These are phyloP conservation scores for Conringia planisiliqua DNA, from an alignment of 345 rosid genomes.

Conservation along the genomic window DNA sequence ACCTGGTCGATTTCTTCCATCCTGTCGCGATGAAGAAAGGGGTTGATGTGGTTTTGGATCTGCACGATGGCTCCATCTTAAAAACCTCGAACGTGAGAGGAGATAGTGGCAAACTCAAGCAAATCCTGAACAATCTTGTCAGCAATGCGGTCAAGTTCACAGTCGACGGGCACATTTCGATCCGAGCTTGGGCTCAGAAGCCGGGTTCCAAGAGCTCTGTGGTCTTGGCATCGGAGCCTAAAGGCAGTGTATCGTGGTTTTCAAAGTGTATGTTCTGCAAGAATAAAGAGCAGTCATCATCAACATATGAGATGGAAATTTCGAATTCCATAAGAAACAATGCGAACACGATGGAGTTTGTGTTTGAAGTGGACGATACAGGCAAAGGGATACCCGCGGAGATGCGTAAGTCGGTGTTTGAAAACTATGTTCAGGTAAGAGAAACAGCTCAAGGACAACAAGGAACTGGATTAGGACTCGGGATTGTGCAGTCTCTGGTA, in stretches of 20 bases:
- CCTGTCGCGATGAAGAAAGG: conserved; percentile 58
- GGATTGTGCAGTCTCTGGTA: conserved; percentile 88
- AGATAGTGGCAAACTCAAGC: conserved; percentile 59
- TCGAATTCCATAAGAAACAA: conserved; percentile 26
- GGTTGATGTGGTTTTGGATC: conserved; percentile 67
- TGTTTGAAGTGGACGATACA: conserved; percentile 80
- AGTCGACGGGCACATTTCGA: conserved; percentile 51
- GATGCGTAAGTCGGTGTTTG: conserved; percentile 59
- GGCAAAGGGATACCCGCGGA: conserved; percentile 82
- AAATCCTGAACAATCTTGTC: conserved; percentile 55
- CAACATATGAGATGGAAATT: neutral
- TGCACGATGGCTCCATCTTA: conserved; percentile 51
- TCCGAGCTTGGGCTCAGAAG: conserved; percentile 62
- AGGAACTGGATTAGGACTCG: conserved; percentile 89
- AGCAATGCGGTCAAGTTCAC: conserved; percentile 91
- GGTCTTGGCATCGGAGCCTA: conserved; percentile 17
- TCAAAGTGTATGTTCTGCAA: conserved; percentile 25
- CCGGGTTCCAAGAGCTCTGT: conserved; percentile 36
- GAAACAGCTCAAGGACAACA: conserved; percentile 56
- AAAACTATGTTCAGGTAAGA: conserved; percentile 74
- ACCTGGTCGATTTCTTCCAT: conserved; percentile 56
- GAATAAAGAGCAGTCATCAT: conserved; percentile 28
- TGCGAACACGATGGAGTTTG: conserved; percentile 40
- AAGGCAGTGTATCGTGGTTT: conserved; percentile 19
- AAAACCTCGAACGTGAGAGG: conserved; percentile 53